Base-by-base conservation (phyloP, 352 stramenopile species). In the Aphanomyces invadans region DNA sequence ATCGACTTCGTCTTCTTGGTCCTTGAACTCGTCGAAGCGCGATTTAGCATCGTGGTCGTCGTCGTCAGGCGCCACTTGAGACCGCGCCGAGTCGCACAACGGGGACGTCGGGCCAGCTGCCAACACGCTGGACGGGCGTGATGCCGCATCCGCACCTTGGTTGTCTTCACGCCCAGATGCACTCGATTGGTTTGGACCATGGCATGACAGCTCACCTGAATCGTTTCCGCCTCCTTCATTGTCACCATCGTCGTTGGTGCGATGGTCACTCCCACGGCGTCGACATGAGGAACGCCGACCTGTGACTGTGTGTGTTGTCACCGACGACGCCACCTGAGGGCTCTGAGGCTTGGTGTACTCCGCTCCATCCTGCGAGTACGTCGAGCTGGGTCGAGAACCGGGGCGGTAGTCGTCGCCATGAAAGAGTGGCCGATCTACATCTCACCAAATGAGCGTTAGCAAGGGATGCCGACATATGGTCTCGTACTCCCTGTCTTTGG, bases 331-430 rank as follows among this genome's bases (percentile, higher is more conserved):
- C 2, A 45, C 25, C 17, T 66, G 42, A 9, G 76, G 45, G 55
- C 79, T 68, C 42, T 73, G 76, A 1, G 80, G 66, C 63, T 90
- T 81, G 1, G 57, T 70, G 9, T 36, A 67, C 21, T 67, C 60
- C 5, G 31, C 33, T 7, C 21, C 49, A 57, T 67, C 44, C 38
- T 23, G 51, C 0, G 74, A 82, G 54, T 83, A 89, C 17, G 80
- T 89, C 15, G 80, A 91, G 45, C 80, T 89, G 3, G 82, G 80
- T 3, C 82, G 71, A 1, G 80, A 91, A 0, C 73, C 76, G 9
- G 80, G 80, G 3, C 80, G 79, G 54, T 91, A 91, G 68, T 89
- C 80, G 53, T 91, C 82, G 12, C 83, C 81, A n/a, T 87, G 75
- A 69, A 89, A 91, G 17, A 91, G 72, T 29, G 80, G 70, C 1